Conservation (phyloP, 345 rosid species). For the Angophora floribunda region DNA sequence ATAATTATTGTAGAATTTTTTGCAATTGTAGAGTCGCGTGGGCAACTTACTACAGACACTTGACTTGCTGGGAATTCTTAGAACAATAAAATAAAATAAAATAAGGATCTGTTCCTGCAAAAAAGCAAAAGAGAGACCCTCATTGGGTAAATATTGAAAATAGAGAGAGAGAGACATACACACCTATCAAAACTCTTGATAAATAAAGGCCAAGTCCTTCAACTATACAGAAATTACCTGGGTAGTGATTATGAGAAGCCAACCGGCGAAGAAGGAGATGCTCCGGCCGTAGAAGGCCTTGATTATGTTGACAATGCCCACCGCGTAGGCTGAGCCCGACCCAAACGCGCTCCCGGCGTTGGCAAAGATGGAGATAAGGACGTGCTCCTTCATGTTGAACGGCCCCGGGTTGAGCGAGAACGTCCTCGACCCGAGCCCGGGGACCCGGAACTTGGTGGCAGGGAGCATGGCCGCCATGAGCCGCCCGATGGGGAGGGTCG, state of each 20-base stretch:
- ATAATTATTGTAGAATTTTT: not conserved
- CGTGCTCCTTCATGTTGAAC: constrained; percentile 10
- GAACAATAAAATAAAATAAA: not conserved
- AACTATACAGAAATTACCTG: not conserved
- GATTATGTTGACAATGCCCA: constrained; percentile 4
- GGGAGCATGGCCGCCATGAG: constrained; percentile 7
- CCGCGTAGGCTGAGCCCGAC: not conserved
- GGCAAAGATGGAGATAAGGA: constrained; percentile 6
- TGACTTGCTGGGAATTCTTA: not conserved
- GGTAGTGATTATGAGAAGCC: constrained; percentile 4
- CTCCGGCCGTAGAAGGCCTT: constrained; percentile 6
- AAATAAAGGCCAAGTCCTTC: not conserved
- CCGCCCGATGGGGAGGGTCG: constrained; percentile 5
- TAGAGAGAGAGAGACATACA: too few relatives aligned
- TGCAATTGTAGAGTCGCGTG: not conserved
- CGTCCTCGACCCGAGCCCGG: not conserved
- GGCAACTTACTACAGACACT: not conserved
- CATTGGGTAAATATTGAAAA: too few relatives aligned
- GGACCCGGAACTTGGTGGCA: not conserved
- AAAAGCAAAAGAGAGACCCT: not conserved
- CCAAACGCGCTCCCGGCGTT: constrained; percentile 8
- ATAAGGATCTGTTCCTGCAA: not conserved
- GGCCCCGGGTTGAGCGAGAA: constrained; percentile 7
- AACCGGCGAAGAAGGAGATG: constrained; percentile 5
- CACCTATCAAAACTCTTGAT: not conserved